These are phyloP conservation scores for Volutella citrinella DNA, from an alignment of 2,329 filamentous ascomycete species.

Conservation along the genomic window DNA sequence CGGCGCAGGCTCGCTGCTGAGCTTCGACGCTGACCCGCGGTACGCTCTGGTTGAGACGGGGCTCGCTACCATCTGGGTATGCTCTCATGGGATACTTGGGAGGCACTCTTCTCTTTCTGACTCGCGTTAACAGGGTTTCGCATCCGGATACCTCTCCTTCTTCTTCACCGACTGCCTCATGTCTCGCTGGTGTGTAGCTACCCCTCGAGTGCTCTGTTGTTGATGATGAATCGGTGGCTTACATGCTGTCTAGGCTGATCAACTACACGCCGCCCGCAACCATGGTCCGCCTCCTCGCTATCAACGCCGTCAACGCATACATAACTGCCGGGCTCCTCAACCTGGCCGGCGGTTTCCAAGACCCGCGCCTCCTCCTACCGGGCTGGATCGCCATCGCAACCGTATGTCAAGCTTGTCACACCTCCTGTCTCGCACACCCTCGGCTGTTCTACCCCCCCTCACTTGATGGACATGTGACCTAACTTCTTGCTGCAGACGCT, in stretches of 20 bases:
- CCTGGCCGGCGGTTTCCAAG: conserved; percentile 66
- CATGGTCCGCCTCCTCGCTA: conserved; percentile 73
- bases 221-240: background rate
- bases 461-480: too few species aligned
- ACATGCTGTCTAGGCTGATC: conserved; percentile 69
- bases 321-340: conserved; percentile 70
- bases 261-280: conserved; percentile 81
- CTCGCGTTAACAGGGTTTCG: conserved; percentile 57
- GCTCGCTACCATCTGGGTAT: conserved; percentile 71
- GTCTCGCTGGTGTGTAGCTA: conserved; percentile 65
- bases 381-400: conserved; percentile 78
- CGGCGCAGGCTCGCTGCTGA: conserved; percentile 14
- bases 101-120: conserved; percentile 1
- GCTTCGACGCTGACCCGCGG: conserved; percentile 21
- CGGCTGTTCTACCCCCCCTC: conserved; percentile 1
- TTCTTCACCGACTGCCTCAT: conserved; percentile 84
- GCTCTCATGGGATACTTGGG: background rate
- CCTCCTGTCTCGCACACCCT: conserved; percentile 4
- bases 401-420: too few species aligned
- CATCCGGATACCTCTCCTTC: conserved; percentile 75
- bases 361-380: conserved; percentile 68
- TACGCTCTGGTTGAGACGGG: conserved; percentile 62
- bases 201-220: background rate
- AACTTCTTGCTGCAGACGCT: conserved; percentile 61
- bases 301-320: conserved; percentile 72